Conservation (phyloP, 176 grass and related monocot species). For the Triticum urartu region DNA sequence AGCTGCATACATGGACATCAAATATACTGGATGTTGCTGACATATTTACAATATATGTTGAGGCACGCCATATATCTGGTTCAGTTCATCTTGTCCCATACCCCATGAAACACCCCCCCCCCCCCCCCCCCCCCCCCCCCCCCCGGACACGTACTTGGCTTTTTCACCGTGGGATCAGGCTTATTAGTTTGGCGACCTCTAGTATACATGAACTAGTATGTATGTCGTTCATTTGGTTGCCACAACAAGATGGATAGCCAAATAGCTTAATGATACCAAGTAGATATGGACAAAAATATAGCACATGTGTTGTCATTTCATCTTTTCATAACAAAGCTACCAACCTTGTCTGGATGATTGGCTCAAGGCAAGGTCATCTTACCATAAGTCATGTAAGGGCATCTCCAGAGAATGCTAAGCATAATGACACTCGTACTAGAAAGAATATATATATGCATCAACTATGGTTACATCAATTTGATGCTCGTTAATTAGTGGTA, state of each 20-base stretch:
- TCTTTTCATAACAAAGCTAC: background rate
- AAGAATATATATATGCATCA: background rate
- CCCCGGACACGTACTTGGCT: background rate
- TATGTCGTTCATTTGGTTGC: background rate
- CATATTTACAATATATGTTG: background rate
- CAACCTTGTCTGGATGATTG: background rate
- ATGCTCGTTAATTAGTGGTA: background rate
- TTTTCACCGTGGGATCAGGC: background rate
- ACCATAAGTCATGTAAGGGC: background rate
- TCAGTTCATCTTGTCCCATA: too few relatives aligned
- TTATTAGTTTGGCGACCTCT: background rate
- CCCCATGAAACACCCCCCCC: too few relatives aligned
- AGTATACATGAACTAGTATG: background rate
- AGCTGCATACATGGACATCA: background rate
- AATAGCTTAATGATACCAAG: background rate
- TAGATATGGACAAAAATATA: constrained; percentile 21
- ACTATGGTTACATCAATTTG: background rate
- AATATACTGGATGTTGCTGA: background rate
- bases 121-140: too few relatives aligned
- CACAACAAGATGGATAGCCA: background rate
- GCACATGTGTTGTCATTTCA: background rate
- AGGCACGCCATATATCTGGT: background rate
- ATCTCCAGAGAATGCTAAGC: background rate
- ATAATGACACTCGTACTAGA: background rate
- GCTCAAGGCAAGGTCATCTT: background rate